phyloP scores from a whole-genome alignment of 225 moss, liverwort and hornwort species.

The Marchantia polymorpha region DNA sequence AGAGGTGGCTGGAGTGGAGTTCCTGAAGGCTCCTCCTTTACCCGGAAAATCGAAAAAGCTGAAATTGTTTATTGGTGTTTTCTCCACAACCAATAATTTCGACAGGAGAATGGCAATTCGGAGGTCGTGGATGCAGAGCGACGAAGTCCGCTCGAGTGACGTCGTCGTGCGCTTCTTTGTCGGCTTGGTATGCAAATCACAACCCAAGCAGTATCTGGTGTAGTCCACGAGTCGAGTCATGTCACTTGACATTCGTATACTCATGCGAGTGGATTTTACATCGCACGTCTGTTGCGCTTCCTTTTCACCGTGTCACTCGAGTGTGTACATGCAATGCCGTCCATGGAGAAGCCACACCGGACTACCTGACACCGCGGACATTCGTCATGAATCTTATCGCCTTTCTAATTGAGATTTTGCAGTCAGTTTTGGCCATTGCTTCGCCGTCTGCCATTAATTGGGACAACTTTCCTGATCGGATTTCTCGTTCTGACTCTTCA shows the following conservation, averaged over 20 bases:
- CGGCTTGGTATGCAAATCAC: conserved; percentile 60
- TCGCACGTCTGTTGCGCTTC: too few species aligned
- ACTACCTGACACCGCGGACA: too few species aligned
- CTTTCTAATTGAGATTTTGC: too few species aligned
- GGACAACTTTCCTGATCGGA: neutral
- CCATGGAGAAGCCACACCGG: too few species aligned
- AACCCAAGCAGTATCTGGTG: neutral
- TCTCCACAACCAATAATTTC: conserved; percentile 87
- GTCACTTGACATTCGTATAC: neutral
- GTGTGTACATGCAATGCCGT: too few species aligned
- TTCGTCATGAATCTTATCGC: too few species aligned
- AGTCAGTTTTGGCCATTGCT: neutral
- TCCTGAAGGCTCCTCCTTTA: conserved; percentile 67
- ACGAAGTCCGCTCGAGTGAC: conserved; percentile 71
- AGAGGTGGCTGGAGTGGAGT: conserved; percentile 55
- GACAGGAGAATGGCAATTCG: conserved; percentile 87
- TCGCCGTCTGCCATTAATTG: neutral
- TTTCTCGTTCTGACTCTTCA: neutral
- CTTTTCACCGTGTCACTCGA: too few species aligned
- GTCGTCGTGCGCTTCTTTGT: conserved; percentile 97
- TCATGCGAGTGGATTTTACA: too few species aligned
- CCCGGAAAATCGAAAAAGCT: conserved; percentile 39
- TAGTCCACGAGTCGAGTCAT: neutral
- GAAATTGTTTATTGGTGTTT: conserved; percentile 75
- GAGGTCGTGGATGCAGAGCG: conserved; percentile 95